Conservation (phyloP, 1,139 yeast species). For the Meyerozyma smithsonii region DNA sequence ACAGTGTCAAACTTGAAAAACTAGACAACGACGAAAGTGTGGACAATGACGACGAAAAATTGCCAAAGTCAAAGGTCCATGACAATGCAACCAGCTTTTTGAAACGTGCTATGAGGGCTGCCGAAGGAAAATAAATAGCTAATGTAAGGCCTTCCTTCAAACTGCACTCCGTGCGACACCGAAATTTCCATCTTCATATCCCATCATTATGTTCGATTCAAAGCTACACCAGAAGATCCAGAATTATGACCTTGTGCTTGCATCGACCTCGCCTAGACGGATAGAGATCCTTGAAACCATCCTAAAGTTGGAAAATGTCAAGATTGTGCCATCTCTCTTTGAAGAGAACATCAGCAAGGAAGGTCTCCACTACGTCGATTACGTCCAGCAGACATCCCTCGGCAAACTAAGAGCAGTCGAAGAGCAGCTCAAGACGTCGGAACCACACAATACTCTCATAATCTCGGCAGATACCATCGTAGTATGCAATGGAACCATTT, state of each 20-base stretch:
- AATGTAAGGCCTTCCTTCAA: not conserved
- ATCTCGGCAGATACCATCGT: conserved; percentile 83
- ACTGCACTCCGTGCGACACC: not conserved
- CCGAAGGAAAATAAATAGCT: conserved; percentile 10
- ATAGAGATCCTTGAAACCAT: conserved; percentile 56
- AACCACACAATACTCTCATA: conserved; percentile 8
- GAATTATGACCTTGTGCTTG: conserved; percentile 49
- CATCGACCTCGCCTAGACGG: conserved; percentile 83
- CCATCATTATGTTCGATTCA: not conserved
- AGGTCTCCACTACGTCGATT: conserved; percentile 46
- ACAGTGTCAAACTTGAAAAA: conserved; percentile 21
- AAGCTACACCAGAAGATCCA: conserved; percentile 17
- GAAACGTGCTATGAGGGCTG: conserved; percentile 25
- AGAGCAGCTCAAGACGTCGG: conserved; percentile 22
- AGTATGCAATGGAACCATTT: conserved; percentile 52
- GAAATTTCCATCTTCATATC: not conserved
- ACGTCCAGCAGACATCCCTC: conserved; percentile 67
- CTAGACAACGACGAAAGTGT: conserved; percentile 12
- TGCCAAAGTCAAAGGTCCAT: conserved; percentile 6
- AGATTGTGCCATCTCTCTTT: conserved; percentile 54
- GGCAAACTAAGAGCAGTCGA: conserved; percentile 58
- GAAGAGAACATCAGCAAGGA: conserved; percentile 68
- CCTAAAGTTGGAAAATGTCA: conserved; percentile 52
- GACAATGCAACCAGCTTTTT: conserved; percentile 16
- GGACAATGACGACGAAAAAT: conserved; percentile 13